Conservation (phyloP, 2,329 filamentous ascomycete species). For the Hypoxylon sp. region DNA sequence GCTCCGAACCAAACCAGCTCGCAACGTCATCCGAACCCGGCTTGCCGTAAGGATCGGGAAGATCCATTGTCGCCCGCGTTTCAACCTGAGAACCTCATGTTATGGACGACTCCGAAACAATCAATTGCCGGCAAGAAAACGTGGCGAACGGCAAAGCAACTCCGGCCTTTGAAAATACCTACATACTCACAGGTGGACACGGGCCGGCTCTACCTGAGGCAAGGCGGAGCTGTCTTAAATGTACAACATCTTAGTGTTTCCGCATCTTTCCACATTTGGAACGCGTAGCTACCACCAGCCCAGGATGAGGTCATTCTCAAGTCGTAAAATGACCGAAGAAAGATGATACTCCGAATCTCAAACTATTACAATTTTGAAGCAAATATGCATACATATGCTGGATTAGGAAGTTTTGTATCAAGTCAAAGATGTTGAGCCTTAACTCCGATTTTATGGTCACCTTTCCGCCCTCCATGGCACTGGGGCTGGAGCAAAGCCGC, state of each 20-base stretch:
- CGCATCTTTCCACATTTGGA: conserved; percentile 5
- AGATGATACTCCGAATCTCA: background rate
- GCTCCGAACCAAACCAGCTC: conserved; percentile 20
- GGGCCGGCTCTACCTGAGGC: conserved; percentile 15
- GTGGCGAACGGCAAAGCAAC: conserved; percentile 2
- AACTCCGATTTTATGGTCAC: conserved; percentile 38
- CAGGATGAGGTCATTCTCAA: conserved; percentile 8
- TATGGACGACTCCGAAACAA: conserved; percentile 27
- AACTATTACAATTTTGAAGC: background rate
- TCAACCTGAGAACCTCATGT: conserved; percentile 22
- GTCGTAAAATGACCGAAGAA: background rate
- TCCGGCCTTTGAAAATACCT: background rate
- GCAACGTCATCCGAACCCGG: conserved; percentile 32
- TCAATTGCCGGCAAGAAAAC: conserved; percentile 34
- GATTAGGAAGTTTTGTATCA: conserved; percentile 10
- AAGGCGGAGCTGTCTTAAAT: conserved; percentile 22
- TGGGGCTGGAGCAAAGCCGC: conserved; percentile 23
- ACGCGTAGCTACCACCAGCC: conserved; percentile 10
- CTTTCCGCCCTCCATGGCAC: conserved; percentile 39
- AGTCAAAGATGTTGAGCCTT: conserved; percentile 24
- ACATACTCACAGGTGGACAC: conserved; percentile 4
- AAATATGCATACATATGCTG: background rate
- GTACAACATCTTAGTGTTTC: conserved; percentile 27
- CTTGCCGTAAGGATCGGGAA: conserved; percentile 23
- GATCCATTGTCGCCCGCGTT: conserved; percentile 29